A percentile compares a stretch with the other conserved stretches of the same genome.
These are phyloP conservation scores for Exophiala phaeomuriformis DNA, from an alignment of 2,329 filamentous ascomycete species.

Conservation along the genomic window DNA sequence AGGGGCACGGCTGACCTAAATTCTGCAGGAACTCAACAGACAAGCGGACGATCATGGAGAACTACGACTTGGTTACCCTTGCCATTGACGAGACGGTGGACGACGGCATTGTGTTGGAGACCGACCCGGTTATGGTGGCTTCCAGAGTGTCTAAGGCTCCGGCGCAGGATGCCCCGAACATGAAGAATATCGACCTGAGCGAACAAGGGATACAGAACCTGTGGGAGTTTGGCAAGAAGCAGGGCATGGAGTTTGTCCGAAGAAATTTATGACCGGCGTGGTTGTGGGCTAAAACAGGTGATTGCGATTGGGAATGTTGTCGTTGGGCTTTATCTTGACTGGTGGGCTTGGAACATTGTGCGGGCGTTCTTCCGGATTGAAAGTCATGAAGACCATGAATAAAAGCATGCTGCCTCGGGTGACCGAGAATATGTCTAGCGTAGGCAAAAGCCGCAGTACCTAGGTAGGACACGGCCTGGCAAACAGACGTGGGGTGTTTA, in stretches of 20 bases:
- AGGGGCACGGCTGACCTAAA: slow-evolving; percentile 4
- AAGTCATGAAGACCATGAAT: slow-evolving; percentile 4
- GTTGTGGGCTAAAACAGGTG: neutral
- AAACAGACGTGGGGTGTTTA: neutral
- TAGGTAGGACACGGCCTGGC: neutral
- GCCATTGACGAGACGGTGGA: slow-evolving; percentile 93
- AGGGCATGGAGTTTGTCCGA: slow-evolving; percentile 82
- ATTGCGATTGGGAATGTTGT: neutral
- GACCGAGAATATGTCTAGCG: neutral
- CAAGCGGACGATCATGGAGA: slow-evolving; percentile 95
- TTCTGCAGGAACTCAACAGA: slow-evolving; percentile 75
- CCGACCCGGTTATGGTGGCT: slow-evolving; percentile 87
- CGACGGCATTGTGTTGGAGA: slow-evolving; percentile 94
- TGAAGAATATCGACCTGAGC: slow-evolving; percentile 90
- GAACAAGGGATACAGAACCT: slow-evolving; percentile 93
- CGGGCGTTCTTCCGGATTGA: slow-evolving; percentile 6
- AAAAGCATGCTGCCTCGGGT: neutral
- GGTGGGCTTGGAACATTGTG: slow-evolving; percentile 1
- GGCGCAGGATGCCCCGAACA: slow-evolving; percentile 74
- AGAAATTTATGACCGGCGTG: slow-evolving; percentile 40
- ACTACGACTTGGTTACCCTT: slow-evolving; percentile 92
- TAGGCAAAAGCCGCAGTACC: neutral
- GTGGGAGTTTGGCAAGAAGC: slow-evolving; percentile 87
- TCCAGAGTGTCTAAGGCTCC: slow-evolving; percentile 89
- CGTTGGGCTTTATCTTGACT: neutral